Evolutionary conservation across 805 yeast genomes (phyloP).

Genomic region (Spathaspora girioi): DNA sequence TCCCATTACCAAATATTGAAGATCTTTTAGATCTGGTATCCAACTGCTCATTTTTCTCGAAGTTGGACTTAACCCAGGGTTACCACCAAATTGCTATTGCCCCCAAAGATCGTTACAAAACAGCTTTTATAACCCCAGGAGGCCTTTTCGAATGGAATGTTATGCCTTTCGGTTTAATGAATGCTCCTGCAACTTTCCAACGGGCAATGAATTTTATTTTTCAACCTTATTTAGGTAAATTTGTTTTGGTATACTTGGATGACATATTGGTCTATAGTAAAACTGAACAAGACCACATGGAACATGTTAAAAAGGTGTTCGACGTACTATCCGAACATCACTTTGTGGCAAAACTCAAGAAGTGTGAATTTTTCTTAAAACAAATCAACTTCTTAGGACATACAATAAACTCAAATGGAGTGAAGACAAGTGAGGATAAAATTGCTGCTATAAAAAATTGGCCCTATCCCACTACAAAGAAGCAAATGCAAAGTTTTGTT

Average conservation of each 20-base stretch:
- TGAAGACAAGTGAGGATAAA: no score
- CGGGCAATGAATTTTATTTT: constrained; percentile 1
- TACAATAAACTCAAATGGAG: no score
- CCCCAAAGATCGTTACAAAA: constrained; percentile 8
- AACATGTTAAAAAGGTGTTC: not conserved
- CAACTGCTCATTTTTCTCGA: constrained; percentile 8
- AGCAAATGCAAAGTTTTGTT: no score
- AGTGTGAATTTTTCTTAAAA: constrained; percentile 1
- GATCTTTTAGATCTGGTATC: constrained; percentile 7
- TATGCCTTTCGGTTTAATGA: constrained; percentile 22
- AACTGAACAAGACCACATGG: constrained; percentile 2
- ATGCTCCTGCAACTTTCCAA: constrained; percentile 22
- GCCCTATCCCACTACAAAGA: no score
- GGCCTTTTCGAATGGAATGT: constrained; percentile 18
- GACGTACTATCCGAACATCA: no score
- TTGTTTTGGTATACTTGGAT: constrained; percentile 13
- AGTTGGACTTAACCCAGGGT: constrained; percentile 13
- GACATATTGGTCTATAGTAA: constrained; percentile 12
- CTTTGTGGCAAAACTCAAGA: not conserved
- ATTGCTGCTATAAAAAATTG: no score
- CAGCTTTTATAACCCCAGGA: constrained; percentile 14
- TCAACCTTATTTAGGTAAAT: constrained; percentile 4
- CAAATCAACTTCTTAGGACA: not conserved
- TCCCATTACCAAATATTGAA: constrained; percentile 15
- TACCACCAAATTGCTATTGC: constrained; percentile 12